These are phyloP conservation scores for Verticillium dahliae DNA, from an alignment of 2,329 filamentous ascomycete species.

Conservation along the genomic window DNA sequence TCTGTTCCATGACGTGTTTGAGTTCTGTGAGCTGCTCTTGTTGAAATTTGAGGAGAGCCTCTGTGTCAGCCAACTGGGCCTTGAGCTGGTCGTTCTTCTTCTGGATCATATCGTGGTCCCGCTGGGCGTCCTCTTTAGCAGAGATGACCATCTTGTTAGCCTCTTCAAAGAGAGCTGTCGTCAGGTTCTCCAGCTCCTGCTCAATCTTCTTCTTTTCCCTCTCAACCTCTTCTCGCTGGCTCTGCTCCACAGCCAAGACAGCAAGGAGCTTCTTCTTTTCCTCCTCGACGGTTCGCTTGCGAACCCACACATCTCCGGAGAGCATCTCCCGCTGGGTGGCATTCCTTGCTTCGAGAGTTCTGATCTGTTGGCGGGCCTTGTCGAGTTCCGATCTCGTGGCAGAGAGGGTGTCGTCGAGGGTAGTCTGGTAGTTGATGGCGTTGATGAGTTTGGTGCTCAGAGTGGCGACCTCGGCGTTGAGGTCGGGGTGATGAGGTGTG, in stretches of 20 bases:
- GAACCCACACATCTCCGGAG: constrained; percentile 67
- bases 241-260: constrained; percentile 59
- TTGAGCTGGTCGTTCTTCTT: constrained; percentile 84
- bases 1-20: constrained; percentile 86
- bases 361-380: constrained; percentile 58
- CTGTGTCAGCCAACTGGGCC: constrained; percentile 78
- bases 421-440: constrained; percentile 94
- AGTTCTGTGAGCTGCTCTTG: constrained; percentile 90
- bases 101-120: constrained; percentile 72
- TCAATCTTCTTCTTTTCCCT: constrained; percentile 86
- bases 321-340: constrained; percentile 68
- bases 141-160: constrained; percentile 97
- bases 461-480: constrained; percentile 72
- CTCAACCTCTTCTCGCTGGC: constrained; percentile 57
- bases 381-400: constrained; percentile 80
- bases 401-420: constrained; percentile 80
- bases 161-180: constrained; percentile 92
- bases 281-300: constrained; percentile 65
- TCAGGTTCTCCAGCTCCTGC: constrained; percentile 83
- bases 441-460: constrained; percentile 95
- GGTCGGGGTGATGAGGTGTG: constrained; percentile 42
- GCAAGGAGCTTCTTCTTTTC: constrained; percentile 57
- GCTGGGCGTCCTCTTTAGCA: constrained; percentile 82
- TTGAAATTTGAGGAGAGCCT: constrained; percentile 77
- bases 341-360: constrained; percentile 58